Conservation (phyloP, 768 basidiomycete genomes). For the Lactarius indigo region DNA sequence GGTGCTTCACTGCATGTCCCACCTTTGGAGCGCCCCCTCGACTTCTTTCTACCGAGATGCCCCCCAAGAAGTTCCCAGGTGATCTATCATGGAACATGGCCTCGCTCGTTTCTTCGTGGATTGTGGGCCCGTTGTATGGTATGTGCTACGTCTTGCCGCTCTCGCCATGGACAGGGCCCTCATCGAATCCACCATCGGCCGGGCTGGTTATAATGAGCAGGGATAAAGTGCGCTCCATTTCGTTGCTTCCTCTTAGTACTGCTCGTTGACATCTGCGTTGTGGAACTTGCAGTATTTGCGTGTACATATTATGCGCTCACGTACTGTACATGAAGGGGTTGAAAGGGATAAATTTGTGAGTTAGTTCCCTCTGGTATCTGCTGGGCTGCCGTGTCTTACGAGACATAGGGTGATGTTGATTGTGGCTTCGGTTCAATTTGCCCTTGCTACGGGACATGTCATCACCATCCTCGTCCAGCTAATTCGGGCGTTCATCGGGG, state of each 20-base stretch:
- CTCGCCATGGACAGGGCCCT: too few relatives aligned
- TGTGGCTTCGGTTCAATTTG: conserved; percentile 12
- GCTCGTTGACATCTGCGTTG: neutral
- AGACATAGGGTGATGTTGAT: conserved; percentile 9
- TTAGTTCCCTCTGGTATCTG: neutral
- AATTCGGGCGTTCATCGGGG: conserved; percentile 2
- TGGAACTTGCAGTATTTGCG: conserved; percentile 16
- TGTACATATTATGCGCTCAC: conserved; percentile 7
- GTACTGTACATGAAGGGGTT: conserved; percentile 8
- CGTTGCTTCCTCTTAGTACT: too few relatives aligned
- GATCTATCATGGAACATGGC: conserved; percentile 3
- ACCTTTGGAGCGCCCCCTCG: neutral
- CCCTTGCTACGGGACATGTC: conserved; percentile 13
- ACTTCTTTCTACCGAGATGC: neutral
- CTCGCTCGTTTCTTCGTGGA: neutral
- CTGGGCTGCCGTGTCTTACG: neutral
- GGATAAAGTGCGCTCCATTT: conserved; percentile 11
- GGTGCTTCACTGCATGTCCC: neutral
- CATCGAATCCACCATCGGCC: too few relatives aligned
- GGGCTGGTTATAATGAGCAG: neutral
- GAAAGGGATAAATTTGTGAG: conserved; percentile 9
- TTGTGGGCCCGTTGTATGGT: conserved; percentile 18
- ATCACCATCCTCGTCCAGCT: conserved; percentile 14
- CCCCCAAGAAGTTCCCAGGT: conserved; percentile 12
- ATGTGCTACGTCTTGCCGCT: neutral